Conservation (phyloP, 1,284 basidiomycete genomes). For the Mycosarcoma maydis region DNA sequence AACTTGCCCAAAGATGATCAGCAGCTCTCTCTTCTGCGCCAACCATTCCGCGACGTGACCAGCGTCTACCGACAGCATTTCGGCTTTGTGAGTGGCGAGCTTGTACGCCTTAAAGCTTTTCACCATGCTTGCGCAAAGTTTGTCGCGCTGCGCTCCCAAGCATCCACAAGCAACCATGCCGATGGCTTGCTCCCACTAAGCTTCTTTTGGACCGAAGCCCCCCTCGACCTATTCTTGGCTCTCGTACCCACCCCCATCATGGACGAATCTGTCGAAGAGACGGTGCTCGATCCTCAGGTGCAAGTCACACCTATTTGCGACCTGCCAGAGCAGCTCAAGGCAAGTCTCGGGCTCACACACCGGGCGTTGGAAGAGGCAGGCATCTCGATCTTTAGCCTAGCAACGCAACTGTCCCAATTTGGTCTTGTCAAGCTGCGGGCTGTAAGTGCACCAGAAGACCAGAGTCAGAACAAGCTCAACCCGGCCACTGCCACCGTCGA, state of each 20-base stretch:
- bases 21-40: slow-evolving; percentile 26
- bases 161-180: background rate
- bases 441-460: background rate
- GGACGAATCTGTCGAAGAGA: slow-evolving; percentile 14
- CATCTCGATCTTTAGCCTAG: slow-evolving; percentile 37
- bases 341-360: slow-evolving; percentile 18
- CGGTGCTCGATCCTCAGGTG: slow-evolving; percentile 13
- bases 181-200: slow-evolving; percentile 19
- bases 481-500: slow-evolving; percentile 5
- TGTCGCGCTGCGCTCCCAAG: background rate
- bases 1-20: slow-evolving; percentile 11
- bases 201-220: slow-evolving; percentile 52
- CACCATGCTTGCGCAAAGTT: slow-evolving; percentile 32
- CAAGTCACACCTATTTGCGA: slow-evolving; percentile 17
- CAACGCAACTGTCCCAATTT: slow-evolving; percentile 27
- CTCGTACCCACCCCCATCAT: slow-evolving; percentile 14
- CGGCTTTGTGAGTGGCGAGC: slow-evolving; percentile 41
- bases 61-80: slow-evolving; percentile 43
- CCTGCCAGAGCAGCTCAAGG: slow-evolving; percentile 22
- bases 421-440: slow-evolving; percentile 12
- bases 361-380: slow-evolving; percentile 6
- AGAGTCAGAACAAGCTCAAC: background rate
- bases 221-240: slow-evolving; percentile 44
- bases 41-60: slow-evolving; percentile 25
- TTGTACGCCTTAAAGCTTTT: slow-evolving; percentile 48